phyloP scores from a whole-genome alignment of 306 rosid genomes.

The Casuarina equisetifolia region DNA sequence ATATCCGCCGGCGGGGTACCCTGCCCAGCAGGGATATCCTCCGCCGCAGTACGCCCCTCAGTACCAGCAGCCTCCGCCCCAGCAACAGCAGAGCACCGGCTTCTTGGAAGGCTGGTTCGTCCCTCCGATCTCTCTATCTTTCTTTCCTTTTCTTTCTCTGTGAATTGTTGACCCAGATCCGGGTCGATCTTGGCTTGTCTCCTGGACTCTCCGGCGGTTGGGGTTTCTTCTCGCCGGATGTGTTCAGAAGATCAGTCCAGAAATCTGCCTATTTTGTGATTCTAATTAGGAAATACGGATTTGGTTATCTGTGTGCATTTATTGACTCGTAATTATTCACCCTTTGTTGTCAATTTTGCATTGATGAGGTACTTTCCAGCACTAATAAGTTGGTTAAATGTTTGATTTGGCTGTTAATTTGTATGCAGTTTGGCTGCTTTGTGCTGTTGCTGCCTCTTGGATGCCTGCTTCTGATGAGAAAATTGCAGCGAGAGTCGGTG shows the following conservation, averaged over 20 bases:
- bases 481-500: conserved; percentile 24
- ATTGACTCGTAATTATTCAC: background rate
- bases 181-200: conserved; percentile 6
- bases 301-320: background rate
- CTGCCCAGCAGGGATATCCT: conserved; percentile 57
- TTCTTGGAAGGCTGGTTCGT: conserved; percentile 78
- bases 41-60: conserved; percentile 62
- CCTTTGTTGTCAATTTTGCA: background rate
- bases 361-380: too few species aligned
- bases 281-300: too few species aligned
- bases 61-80: conserved; percentile 81
- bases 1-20: conserved; percentile 72
- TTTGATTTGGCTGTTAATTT: background rate
- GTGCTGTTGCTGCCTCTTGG: conserved; percentile 93
- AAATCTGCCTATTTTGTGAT: background rate
- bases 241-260: background rate
- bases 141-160: background rate
- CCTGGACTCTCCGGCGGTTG: background rate
- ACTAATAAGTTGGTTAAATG: too few species aligned
- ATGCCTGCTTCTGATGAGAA: conserved; percentile 76
- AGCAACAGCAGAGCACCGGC: conserved; percentile 41
- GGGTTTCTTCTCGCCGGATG: too few species aligned
- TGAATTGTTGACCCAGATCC: conserved; percentile 35
- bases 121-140: background rate
- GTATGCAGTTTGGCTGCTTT: conserved; percentile 90